Base-by-base conservation (phyloP, 352 stramenopile genomes). In the Hyphochytrium catenoides region DNA sequence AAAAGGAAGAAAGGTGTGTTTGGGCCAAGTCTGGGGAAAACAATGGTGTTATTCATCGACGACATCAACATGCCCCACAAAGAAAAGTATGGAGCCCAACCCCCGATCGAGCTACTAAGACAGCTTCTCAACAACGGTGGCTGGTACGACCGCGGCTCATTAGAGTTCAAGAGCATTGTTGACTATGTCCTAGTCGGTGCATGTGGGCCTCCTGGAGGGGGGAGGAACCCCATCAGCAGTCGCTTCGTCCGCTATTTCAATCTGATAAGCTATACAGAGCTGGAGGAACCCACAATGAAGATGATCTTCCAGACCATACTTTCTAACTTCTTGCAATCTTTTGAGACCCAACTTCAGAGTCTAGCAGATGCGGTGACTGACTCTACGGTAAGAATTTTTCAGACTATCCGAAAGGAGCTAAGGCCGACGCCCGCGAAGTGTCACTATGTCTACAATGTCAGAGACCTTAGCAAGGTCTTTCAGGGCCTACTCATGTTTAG, bases 271-370 rank as follows among this genome's bases (percentile, higher is more conserved):
- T 30, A 47, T 4, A 57, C 54, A 43, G 28, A 47, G 51, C 51
- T 57, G 1, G 63, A 73, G 14, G 60, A 79, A 17, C 35, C 42
- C 4, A 60, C 68, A 0, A 82, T 92, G 62, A 68, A 70, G 34
- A 41, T 60, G 3, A 94, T 94, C 23, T 94, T 93, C 36, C 48
- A 47, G 7, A 56, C 64, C 3, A 91, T 94, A 36, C 49, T 94
- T 21, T 25, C 46, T 2, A 74, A 58, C 11, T 76, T 78, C 34
- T 42, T 71, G 9, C 12, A 38, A 4, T 50, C 45, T n/a, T 78
- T 78, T 41, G 44, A 48, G 14, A n/a, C 28, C 11, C 45, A 49
- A 28, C 18, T 46, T 17, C 24, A 30, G 4, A 11, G 41, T 9
- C 22, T 51, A 18, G 39, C 57, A 59, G 27, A 47, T 76, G 5